Evolutionary conservation across 495 filamentous ascomycete genomes (phyloP), one percentile per base, ranked within the genome.

Genomic region (Apodospora peruviana): DNA sequence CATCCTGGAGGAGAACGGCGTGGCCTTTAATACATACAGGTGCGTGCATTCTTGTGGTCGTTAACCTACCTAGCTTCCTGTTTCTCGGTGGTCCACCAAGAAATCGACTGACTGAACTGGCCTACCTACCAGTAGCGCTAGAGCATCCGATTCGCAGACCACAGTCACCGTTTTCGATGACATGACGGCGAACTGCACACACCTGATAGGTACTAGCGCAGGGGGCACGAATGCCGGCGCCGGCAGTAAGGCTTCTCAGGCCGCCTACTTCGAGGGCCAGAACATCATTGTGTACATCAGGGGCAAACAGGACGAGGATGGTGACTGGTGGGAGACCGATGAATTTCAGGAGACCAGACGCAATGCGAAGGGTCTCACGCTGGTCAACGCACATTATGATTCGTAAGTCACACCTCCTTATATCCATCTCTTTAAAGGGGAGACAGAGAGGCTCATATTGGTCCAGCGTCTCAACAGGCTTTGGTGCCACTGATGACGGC

Each of bases 341-440:
- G 59, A 64, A 27, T 64, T 66, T 17, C 60, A 66, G 5, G 65
- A 66, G 5, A 64, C 70, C 47, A 62, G 59, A 38, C 74, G 78
- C 29, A 70, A 72, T 42, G 77, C 79, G 17, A 82, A 80, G 53
- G 86, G 87, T 7, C 86, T 88, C 22, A 85, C 95, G 8, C 76
- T 98, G 43, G 87, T 98, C 56, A 98, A 95, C 60, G 88, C 91
- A 4, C 93, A 98, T 58, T 97, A 93, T 59, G 93, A 98, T 63
- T 77, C 73, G 66, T 71, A 56, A 43, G 57, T 49, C 19, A 39
- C 2, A 14, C 17, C 24, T 10, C 2, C 24, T 22, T 7, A 22
- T 2, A n/a, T 12, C 11, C 11, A 12, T 17, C 18, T 23, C 8
- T 42, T 17, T 47, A 5, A 20, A 18, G 22, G 3, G 4, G 41